phyloP scores from a whole-genome alignment of 2,329 filamentous ascomycete genomes.

The Pyrenophora graminea region DNA sequence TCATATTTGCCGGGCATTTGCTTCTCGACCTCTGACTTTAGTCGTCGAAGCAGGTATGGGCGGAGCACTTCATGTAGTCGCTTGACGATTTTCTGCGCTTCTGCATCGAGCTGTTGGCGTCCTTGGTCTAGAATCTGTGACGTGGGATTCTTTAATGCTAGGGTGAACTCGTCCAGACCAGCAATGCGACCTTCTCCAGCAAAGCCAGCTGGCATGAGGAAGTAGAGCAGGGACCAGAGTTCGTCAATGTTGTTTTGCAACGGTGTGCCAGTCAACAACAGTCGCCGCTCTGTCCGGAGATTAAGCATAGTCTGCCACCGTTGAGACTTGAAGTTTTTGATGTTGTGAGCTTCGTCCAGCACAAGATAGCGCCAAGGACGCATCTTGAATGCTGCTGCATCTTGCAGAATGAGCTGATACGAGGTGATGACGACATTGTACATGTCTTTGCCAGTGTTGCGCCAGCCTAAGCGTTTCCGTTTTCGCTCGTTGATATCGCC shows the following conservation, averaged over 20 bases:
- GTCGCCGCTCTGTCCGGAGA: constrained; percentile 85
- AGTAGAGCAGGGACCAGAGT: constrained; percentile 95
- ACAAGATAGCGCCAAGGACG: constrained; percentile 98
- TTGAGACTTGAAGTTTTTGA: constrained; percentile 99
- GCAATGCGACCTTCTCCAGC: constrained; percentile 88
- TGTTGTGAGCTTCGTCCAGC: constrained; percentile 97
- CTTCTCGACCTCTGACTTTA: constrained; percentile 98
- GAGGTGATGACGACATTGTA: constrained; percentile 99
- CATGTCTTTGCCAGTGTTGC: constrained; percentile 71
- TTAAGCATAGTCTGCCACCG: constrained; percentile 94
- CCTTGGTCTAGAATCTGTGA: constrained; percentile 96
- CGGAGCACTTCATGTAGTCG: constrained; percentile 93
- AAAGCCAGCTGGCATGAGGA: constrained; percentile 87
- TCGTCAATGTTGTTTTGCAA: constrained; percentile 97
- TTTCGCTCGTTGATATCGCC: constrained; percentile 91
- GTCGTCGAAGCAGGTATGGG: constrained; percentile 83
- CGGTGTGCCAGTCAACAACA: constrained; percentile 90
- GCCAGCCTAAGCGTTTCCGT: constrained; percentile 90
- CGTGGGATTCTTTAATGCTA: constrained; percentile 93
- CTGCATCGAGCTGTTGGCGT: constrained; percentile 89
- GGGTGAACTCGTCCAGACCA: constrained; percentile 91
- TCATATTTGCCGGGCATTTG: constrained; percentile 99
- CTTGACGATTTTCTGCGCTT: constrained; percentile 86
- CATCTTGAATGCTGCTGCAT: constrained; percentile 90
- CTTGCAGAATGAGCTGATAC: constrained; percentile 93